phyloP scores from a whole-genome alignment of 192 early-diverging fungal genomes.

The Obelidium mucronatum region DNA sequence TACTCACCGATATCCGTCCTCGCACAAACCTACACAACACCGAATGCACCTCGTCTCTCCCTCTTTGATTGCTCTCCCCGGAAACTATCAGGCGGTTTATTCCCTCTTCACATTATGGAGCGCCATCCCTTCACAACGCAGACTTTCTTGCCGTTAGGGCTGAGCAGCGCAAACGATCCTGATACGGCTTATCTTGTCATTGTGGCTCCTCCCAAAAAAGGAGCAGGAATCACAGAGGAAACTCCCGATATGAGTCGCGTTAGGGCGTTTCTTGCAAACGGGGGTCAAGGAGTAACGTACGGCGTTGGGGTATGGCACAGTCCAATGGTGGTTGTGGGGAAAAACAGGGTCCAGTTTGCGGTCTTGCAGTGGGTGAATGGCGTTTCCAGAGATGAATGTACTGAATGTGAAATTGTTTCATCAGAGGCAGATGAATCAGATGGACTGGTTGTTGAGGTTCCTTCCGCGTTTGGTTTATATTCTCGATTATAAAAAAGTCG shows the following conservation, averaged over 20 bases:
- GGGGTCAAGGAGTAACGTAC: constrained; percentile 82
- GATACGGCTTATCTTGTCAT: constrained; percentile 69
- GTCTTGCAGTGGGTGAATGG: constrained; percentile 78
- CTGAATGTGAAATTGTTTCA: constrained; percentile 56
- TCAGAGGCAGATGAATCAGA: constrained; percentile 47
- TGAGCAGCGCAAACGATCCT: background rate
- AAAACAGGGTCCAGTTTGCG: constrained; percentile 63
- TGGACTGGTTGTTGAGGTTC: background rate
- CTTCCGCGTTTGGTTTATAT: too few relatives aligned
- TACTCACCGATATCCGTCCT: constrained; percentile 67
- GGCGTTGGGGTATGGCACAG: constrained; percentile 83
- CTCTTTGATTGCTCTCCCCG: constrained; percentile 19
- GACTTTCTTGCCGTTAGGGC: constrained; percentile 77
- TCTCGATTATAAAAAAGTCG: too few relatives aligned
- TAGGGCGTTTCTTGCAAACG: constrained; percentile 72
- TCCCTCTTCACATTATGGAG: constrained; percentile 69
- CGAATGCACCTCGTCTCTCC: background rate
- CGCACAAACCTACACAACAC: constrained; percentile 41
- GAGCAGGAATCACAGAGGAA: constrained; percentile 49
- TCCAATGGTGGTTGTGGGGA: constrained; percentile 78
- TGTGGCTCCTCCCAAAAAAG: constrained; percentile 67
- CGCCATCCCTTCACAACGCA: constrained; percentile 82
- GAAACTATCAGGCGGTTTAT: constrained; percentile 4
- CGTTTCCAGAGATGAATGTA: constrained; percentile 73
- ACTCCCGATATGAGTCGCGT: constrained; percentile 73